phyloP scores from a whole-genome alignment of 192 early-diverging fungal species.

The Geranomyces variabilis region DNA sequence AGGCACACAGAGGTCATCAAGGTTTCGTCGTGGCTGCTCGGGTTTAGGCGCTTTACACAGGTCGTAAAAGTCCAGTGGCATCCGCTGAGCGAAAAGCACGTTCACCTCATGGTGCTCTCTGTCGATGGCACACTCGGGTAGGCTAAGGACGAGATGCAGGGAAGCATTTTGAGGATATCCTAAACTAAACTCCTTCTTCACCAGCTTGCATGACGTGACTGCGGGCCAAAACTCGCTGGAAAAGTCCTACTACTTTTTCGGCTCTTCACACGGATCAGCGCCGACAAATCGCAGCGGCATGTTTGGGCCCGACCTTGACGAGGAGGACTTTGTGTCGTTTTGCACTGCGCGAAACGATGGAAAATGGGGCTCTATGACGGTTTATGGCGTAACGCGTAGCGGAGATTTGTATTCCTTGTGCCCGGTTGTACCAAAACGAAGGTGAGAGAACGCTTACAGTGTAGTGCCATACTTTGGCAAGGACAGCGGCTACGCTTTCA shows the following conservation, averaged over 20 bases:
- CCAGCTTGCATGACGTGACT: slow-evolving; percentile 67
- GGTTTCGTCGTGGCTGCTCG: slow-evolving; percentile 4
- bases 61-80: slow-evolving; percentile 77
- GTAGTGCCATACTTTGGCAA: too few species aligned
- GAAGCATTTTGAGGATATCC: neutral
- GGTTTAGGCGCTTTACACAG: neutral
- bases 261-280: neutral
- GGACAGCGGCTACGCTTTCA: neutral
- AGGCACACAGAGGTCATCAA: neutral
- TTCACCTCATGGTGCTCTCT: slow-evolving; percentile 72
- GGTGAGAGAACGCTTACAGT: slow-evolving; percentile 37
- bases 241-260: slow-evolving; percentile 61
- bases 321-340: slow-evolving; percentile 52
- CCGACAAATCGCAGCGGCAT: slow-evolving; percentile 17
- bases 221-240: slow-evolving; percentile 65
- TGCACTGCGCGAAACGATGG: slow-evolving; percentile 45
- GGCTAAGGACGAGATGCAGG: neutral
- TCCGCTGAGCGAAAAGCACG: slow-evolving; percentile 67
- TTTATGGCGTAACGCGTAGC: slow-evolving; percentile 70
- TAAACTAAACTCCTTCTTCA: neutral
- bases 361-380: slow-evolving; percentile 72
- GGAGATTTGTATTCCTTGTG: slow-evolving; percentile 78
- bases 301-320: slow-evolving; percentile 45
- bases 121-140: slow-evolving; percentile 59
- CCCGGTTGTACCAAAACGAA: slow-evolving; percentile 71